Base-by-base conservation (phyloP, 139 green algal species). In the Penium margaritaceum region DNA sequence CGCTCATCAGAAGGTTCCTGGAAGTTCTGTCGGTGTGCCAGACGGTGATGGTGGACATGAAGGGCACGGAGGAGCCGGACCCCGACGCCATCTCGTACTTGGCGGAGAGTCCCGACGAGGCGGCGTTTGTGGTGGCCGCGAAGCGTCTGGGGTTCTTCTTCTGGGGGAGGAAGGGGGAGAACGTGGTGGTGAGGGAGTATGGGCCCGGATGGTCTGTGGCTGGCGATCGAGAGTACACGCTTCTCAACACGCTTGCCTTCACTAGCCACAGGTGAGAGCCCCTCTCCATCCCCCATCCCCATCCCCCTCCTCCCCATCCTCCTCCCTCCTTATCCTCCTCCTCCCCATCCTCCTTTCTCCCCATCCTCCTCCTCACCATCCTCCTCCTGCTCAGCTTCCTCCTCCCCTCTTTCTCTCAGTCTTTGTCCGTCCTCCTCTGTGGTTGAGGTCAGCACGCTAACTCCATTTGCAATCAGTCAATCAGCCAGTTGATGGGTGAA, bases 211-310 rank as follows among this genome's bases (percentile, higher is more conserved):
- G 71, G 14, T 9, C 14, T 2, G 46, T 51, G n/a, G 0, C 29
- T n/a, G 61, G 64, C n/a, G 60, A 63, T 33, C 12, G 58, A 21
- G 64, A 66, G 39, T 95, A 88, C 76, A 84, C 93, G 74, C 64
- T 96, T 4, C 77, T 98, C 4, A 89, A 88, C 37, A 83, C 93
- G 29, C 83, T 97, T 71, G 91, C 97, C 81, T 97, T 97, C 84
- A 54, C 32, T 19, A 72, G 71, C 62, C n/a, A 39, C 30, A 63
- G 64, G 64, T 72, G 14, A 0, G 12, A 19, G 1, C 19, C 15
- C n/a, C n/a, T n/a, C n/a, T n/a, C n/a, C n/a, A n/a, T n/a, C n/a
- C n/a, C n/a, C n/a, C n/a, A n/a, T n/a, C n/a, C n/a, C n/a, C n/a
- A n/a, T n/a, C n/a, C n/a, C n/a, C n/a, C n/a, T n/a, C n/a, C n/a